A percentile compares a stretch with the other conserved stretches of the same genome.
Evolutionary conservation across 768 basidiomycete species (phyloP).

Genomic region (Trametes sanguinea): DNA sequence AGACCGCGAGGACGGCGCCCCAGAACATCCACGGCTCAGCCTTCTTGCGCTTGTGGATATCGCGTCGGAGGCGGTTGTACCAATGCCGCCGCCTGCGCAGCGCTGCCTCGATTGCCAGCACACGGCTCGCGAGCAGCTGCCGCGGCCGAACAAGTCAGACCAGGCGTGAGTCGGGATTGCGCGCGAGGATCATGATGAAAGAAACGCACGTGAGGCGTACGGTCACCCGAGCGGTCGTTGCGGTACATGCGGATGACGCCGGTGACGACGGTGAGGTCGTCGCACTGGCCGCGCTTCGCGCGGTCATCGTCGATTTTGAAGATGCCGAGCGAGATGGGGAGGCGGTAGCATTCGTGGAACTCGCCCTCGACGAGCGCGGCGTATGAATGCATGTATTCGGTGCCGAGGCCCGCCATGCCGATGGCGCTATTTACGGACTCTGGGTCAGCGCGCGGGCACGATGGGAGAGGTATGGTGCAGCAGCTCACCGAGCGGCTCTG

Average conservation of each 20-base stretch:
- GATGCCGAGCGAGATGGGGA: constrained; percentile 17
- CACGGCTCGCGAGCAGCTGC: constrained; percentile 16
- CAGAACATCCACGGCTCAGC: constrained; percentile 23
- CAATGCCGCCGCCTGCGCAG: constrained; percentile 12
- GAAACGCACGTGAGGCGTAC: constrained; percentile 11
- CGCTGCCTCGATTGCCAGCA: constrained; percentile 2
- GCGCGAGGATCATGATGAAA: neutral
- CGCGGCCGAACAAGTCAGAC: neutral
- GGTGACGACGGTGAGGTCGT: constrained; percentile 14
- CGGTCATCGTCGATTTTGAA: constrained; percentile 16
- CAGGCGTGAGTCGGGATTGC: too few relatives aligned
- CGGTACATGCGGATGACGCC: constrained; percentile 8
- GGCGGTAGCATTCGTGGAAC: constrained; percentile 15
- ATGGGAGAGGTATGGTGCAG: neutral
- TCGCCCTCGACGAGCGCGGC: constrained; percentile 11
- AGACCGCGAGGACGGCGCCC: constrained; percentile 21
- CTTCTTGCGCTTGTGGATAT: constrained; percentile 20
- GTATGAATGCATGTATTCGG: constrained; percentile 13
- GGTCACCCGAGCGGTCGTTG: neutral
- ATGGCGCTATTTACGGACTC: constrained; percentile 3
- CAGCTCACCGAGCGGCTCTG: constrained; percentile 9
- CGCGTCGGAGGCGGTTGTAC: constrained; percentile 18
- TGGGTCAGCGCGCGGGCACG: neutral
- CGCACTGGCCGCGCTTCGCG: constrained; percentile 2
- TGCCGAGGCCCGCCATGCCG: constrained; percentile 7